Evolutionary conservation across 2,329 filamentous ascomycete species (phyloP).

Genomic region (Alternaria incomplexa): DNA sequence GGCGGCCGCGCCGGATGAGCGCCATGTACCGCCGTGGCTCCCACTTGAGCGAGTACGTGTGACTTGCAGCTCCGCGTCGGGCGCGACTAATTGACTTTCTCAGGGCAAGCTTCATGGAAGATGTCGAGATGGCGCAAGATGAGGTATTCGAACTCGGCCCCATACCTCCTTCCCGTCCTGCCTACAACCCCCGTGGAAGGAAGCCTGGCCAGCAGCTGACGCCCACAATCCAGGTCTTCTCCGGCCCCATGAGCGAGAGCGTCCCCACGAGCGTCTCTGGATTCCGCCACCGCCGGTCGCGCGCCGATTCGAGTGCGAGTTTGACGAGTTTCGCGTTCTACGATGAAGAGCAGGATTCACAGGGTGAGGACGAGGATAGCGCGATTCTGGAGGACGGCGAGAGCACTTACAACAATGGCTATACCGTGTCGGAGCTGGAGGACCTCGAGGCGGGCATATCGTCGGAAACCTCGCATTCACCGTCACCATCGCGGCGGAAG

Average conservation of each 20-base stretch:
- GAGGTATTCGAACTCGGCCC: slow-evolving; percentile 66
- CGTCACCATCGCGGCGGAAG: slow-evolving; percentile 57
- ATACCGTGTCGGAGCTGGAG: slow-evolving; percentile 55
- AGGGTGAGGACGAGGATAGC: slow-evolving; percentile 42
- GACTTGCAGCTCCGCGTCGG: not conserved
- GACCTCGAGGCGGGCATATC: slow-evolving; percentile 53
- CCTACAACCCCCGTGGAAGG: slow-evolving; percentile 9
- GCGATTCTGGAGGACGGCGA: slow-evolving; percentile 42
- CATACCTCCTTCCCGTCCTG: slow-evolving; percentile 23
- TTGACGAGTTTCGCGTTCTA: slow-evolving; percentile 75
- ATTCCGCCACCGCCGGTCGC: slow-evolving; percentile 81
- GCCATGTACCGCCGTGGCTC: slow-evolving; percentile 69
- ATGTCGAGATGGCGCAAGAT: slow-evolving; percentile 98
- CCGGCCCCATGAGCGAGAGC: slow-evolving; percentile 92
- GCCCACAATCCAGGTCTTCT: slow-evolving; percentile 68
- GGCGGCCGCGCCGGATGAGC: slow-evolving; percentile 40
- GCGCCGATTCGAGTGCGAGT: slow-evolving; percentile 85
- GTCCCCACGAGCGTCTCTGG: slow-evolving; percentile 93
- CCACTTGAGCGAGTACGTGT: slow-evolving; percentile 61
- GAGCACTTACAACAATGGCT: slow-evolving; percentile 41
- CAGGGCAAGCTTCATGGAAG: slow-evolving; percentile 75
- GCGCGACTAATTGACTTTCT: slow-evolving; percentile 11
- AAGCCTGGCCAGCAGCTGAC: slow-evolving; percentile 44
- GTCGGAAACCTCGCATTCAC: slow-evolving; percentile 26
- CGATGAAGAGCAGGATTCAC: slow-evolving; percentile 69